Evolutionary conservation across 257 asterid species (phyloP), one percentile per base, ranked within the genome.

Genomic region (Voacanga thouarsii): DNA sequence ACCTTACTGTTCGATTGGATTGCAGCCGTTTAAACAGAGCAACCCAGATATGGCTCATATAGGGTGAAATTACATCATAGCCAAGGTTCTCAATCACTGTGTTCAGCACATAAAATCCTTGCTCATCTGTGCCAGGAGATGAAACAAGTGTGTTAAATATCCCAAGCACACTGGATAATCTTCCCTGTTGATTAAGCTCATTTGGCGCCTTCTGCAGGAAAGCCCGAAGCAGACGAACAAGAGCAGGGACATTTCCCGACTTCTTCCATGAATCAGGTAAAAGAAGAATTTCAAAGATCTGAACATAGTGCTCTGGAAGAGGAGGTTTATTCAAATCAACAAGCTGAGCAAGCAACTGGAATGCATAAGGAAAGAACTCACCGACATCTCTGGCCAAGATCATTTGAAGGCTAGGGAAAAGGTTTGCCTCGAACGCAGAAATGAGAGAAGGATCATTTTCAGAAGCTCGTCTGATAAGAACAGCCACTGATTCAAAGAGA

Each of bases 341-440:
- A 64, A 95, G 98, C 92, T 88, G 98, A 69, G 98, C 96, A 75
- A 95, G 91, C 72, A 95, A 90, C 83, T 95, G 97, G 85, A 93
- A 95, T 69, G 97, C 94, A 73, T 95, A 92, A 72, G 99, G 97
- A 82, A 90, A 90, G 87, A 93, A 95, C 85, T 95, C 99, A 1
- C 88, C 86, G 75, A 93, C 82, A 84, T 93, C 97, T 82, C 83
- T 85, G 24, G 86, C 80, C 65, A 95, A 86, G 82, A 95, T 89
- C 86, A 84, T 78, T 78, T 95, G 89, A 83, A 93, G 78, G 82
- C 90, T 85, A 49, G 97, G 99, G 44, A 89, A 87, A 74, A 95
- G 88, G 86, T 91, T 83, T n/a, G 86, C 77, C 76, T 93, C 99
- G 72, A 95, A 87, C 72, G 92, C 89, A 76, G 97, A 84, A 80